Evolutionary conservation across 345 rosid species (phyloP), one percentile per base, ranked within the genome.

Genomic region (Euphorbia lathyris): DNA sequence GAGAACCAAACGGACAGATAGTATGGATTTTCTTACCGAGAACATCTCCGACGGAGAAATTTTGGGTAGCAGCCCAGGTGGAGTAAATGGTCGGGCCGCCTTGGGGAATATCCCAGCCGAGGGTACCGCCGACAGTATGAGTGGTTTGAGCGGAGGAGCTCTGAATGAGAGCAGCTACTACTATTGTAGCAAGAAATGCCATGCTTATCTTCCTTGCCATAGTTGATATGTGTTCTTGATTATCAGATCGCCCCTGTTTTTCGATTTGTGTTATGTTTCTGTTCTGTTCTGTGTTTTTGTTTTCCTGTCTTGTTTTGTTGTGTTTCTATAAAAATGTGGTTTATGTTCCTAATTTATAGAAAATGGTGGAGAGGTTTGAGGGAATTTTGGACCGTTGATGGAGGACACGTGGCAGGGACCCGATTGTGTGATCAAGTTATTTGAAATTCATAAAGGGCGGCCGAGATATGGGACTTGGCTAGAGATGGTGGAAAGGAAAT

Each of bases 71-170:
- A 50, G 74, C 79, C 79, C 79, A 76, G 1, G 22, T 20, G n/a
- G 72, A n/a, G 58, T 65, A 71, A 29, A 59, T 38, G 0, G n/a
- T 7, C 5, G 80, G 1, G 0, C 74, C 74, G 0, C 62, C 70
- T 0, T 71, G 58, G 2, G 85, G 86, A 36, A 86, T 66, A 13
- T 27, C 5, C 93, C 93, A 88, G 29, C 85, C 83, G 0, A 52
- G 7, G 42, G 69, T 17, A 65, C 58, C 83, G 17, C 86, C 88
- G 0, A 86, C 94, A 0, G 59, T 61, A 43, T 81, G 63, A 26
- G 34, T 58, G 8, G 77, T 79, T 63, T 79, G 80, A 7, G 84
- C 85, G 1, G 65, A 40, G 0, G 83, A 80, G 74, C 57, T 34
- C 14, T 69, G 75, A 0, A 82, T 1, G 13, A 76, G 59, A 68